phyloP scores from a whole-genome alignment of 768 basidiomycete species.

The Tulasnella sp. region DNA sequence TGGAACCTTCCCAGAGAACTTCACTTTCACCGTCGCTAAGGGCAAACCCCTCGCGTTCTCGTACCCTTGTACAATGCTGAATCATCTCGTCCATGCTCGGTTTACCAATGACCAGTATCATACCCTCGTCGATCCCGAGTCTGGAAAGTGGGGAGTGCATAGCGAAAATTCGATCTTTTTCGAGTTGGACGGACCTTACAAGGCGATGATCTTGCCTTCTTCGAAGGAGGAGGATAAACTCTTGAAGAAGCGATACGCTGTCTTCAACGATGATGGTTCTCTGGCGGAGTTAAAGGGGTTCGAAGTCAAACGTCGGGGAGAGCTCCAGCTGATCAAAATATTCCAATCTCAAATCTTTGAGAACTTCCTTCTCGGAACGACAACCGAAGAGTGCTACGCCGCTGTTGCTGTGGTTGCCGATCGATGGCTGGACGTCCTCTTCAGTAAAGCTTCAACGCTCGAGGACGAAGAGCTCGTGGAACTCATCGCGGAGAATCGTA shows the following conservation, averaged over 20 bases:
- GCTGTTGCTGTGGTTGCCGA: slow-evolving; percentile 79
- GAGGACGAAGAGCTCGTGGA: slow-evolving; percentile 90
- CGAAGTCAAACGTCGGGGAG: slow-evolving; percentile 95
- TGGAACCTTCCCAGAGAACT: slow-evolving; percentile 94
- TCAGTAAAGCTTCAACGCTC: slow-evolving; percentile 72
- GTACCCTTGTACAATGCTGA: slow-evolving; percentile 99
- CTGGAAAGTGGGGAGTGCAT: slow-evolving; percentile 74
- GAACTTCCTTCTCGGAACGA: slow-evolving; percentile 87
- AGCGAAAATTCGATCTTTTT: slow-evolving; percentile 99
- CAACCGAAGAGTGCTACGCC: slow-evolving; percentile 90
- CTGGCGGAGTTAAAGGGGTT: slow-evolving; percentile 99
- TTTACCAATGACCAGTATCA: slow-evolving; percentile 99
- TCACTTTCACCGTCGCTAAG: slow-evolving; percentile 80
- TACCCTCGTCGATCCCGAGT: slow-evolving; percentile 65
- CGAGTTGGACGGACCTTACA: slow-evolving; percentile 96
- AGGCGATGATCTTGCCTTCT: slow-evolving; percentile 96
- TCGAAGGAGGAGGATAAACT: slow-evolving; percentile 99
- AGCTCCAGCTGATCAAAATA: slow-evolving; percentile 96
- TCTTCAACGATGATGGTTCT: slow-evolving; percentile 95
- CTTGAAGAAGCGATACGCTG: slow-evolving; percentile 96
- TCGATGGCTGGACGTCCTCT: slow-evolving; percentile 95
- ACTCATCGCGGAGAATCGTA: slow-evolving; percentile 95
- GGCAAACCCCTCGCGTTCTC: slow-evolving; percentile 86
- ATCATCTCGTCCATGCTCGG: slow-evolving; percentile 87
- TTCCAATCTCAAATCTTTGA: slow-evolving; percentile 99